Conservation (phyloP, 2,329 filamentous ascomycete genomes). For the Claviceps spartinae region DNA sequence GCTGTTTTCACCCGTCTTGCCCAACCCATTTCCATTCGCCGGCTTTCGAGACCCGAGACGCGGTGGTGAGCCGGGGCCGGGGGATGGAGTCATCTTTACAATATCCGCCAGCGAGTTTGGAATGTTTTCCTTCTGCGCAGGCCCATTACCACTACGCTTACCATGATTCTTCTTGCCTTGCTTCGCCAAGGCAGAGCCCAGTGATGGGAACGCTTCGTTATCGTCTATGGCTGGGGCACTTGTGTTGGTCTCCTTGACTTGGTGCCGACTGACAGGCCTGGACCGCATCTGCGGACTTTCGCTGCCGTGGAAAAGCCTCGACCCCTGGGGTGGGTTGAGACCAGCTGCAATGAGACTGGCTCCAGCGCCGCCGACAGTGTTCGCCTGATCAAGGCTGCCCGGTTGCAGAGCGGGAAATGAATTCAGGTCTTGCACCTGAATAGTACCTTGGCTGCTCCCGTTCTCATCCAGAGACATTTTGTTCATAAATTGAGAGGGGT, state of each 20-base stretch:
- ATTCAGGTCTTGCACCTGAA: slow-evolving; percentile 73
- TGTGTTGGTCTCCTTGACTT: slow-evolving; percentile 43
- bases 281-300: slow-evolving; percentile 62
- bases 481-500: slow-evolving; percentile 74
- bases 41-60: slow-evolving; percentile 39
- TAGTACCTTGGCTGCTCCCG: slow-evolving; percentile 46
- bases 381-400: slow-evolving; percentile 43
- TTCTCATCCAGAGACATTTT: slow-evolving; percentile 62
- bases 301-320: slow-evolving; percentile 48
- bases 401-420: slow-evolving; percentile 68
- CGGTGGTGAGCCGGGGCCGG: slow-evolving; percentile 47
- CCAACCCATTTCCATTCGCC: neutral
- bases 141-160: slow-evolving; percentile 73
- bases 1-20: slow-evolving; percentile 56
- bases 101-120: slow-evolving; percentile 83
- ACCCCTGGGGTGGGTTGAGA: slow-evolving; percentile 54
- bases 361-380: slow-evolving; percentile 34
- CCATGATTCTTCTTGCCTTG: slow-evolving; percentile 84
- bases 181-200: slow-evolving; percentile 64
- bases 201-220: slow-evolving; percentile 84
- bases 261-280: slow-evolving; percentile 69
- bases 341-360: slow-evolving; percentile 38
- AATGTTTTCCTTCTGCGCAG: slow-evolving; percentile 51
- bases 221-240: slow-evolving; percentile 75
- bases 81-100: slow-evolving; percentile 86